Evolutionary conservation across 2,329 filamentous ascomycete species (phyloP), one percentile per base, ranked within the genome.

Genomic region (Nothophaeocryptopus gaeumannii): DNA sequence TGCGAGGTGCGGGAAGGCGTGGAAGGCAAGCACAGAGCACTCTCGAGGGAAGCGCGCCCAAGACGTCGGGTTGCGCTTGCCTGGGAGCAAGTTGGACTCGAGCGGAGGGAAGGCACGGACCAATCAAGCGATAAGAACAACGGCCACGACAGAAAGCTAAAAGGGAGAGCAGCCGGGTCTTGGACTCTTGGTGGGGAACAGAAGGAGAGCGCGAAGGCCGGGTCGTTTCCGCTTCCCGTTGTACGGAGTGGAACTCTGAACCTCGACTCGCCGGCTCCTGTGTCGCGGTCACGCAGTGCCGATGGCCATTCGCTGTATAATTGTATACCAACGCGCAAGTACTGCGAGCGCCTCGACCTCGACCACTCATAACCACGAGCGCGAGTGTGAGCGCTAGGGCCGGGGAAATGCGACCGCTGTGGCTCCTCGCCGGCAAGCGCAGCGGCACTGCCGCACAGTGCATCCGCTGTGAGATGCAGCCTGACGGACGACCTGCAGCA

Each of bases 341-440:
- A 26, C 20, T 26, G 13, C 5, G 30, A 43, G 40, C 30, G 14
- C 14, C 40, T 8, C 33, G 9, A 33, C n/a, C 30, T 42, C 20
- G 4, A 26, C 20, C 7, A 26, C 3, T 26, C 4, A 26, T 7
- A 26, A 26, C 20, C 20, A 26, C 39, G 5, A 42, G 12, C 20
- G 7, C 39, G 5, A 42, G 12, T n/a, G 33, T 35, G 12, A 29
- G 29, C 40, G 36, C 44, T 52, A 44, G 39, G 26, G 26, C 34
- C 49, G 49, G 44, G 44, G 44, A 42, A 38, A n/a, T 33, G 32
- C 10, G 10, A 44, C 36, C 20, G 39, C 34, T 29, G 12, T 51
- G 49, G 44, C 50, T 44, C 40, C 45, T 52, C 40, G 12, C 36
- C 50, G 50, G 50, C 50, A 52, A 52, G 13, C 11, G 16, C 30